Conservation (phyloP, 768 basidiomycete genomes). For the Chiua virens region DNA sequence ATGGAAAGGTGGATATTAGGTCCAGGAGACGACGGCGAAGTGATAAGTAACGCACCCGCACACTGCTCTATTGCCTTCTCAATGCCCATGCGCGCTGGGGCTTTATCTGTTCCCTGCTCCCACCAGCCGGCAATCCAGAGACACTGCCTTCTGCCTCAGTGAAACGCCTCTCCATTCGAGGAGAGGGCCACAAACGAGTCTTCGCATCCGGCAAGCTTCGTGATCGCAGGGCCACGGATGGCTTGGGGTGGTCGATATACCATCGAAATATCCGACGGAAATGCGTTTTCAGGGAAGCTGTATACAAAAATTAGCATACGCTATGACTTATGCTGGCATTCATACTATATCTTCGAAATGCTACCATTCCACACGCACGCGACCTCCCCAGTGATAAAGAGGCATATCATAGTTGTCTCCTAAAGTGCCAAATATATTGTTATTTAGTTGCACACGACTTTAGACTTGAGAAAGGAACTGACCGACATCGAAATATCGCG, state of each 20-base stretch:
- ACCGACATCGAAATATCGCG: slow-evolving; percentile 75
- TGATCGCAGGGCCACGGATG: slow-evolving; percentile 64
- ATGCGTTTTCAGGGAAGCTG: slow-evolving; percentile 75
- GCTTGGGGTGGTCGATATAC: slow-evolving; percentile 85
- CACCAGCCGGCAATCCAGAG: slow-evolving; percentile 6
- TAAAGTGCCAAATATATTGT: slow-evolving; percentile 25
- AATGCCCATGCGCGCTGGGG: slow-evolving; percentile 93
- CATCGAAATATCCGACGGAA: slow-evolving; percentile 66
- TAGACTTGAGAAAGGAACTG: slow-evolving; percentile 25
- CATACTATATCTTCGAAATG: slow-evolving; percentile 72
- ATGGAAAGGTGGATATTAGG: no score
- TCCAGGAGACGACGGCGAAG: neutral
- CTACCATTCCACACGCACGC: slow-evolving; percentile 81
- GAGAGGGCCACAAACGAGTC: slow-evolving; percentile 82
- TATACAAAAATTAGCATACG: neutral
- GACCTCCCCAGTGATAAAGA: slow-evolving; percentile 79
- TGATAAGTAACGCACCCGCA: slow-evolving; percentile 49
- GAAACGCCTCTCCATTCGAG: slow-evolving; percentile 85
- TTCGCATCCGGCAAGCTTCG: slow-evolving; percentile 78
- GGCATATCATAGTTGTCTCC: slow-evolving; percentile 83
- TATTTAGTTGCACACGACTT: neutral
- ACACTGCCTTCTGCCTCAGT: slow-evolving; percentile 27
- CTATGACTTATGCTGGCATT: neutral
- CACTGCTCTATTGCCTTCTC: slow-evolving; percentile 82
- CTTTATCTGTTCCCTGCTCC: slow-evolving; percentile 43